Base-by-base conservation (phyloP, 1,284 basidiomycete species). In the Ceratobasidium sp. region DNA sequence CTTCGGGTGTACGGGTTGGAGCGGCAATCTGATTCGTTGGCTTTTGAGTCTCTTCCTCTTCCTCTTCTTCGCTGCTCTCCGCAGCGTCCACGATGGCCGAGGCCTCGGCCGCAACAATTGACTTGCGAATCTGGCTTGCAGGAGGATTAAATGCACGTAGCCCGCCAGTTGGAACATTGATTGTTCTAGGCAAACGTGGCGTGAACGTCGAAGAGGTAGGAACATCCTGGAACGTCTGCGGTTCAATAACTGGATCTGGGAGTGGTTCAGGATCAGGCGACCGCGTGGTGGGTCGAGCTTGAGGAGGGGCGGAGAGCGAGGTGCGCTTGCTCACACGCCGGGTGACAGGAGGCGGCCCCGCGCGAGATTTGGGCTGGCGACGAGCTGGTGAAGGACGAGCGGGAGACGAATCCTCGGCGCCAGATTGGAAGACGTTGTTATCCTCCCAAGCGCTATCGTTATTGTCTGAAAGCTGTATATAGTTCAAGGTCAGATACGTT, bases 161-260 rank as follows among this genome's bases (percentile, higher is more conserved):
- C 8, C 67, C 67, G 11, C 67, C 67, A 59, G 56, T 30, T 30
- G 67, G 67, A 11, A 60, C 36, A 28, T 56, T 49, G 6, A 72
- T 54, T 42, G 49, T 59, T 9, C 53, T 48, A 40, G 72, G 61
- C 40, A 75, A 54, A 8, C 63, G 59, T 6, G 74, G 74, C 28
- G 66, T 59, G 53, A 75, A 75, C 5, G 69, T 59, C 6, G 61
- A 30, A 36, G 74, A 67, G n/a, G 62, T 60, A 36, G 74, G 74
- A 6, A 72, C 71, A 25, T 66, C 42, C 16, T 62, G 67, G 48
- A 72, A 63, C 16, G 70, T 36, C 25, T 90, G 85, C 0, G 91
- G 90, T 46, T 66, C 62, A 28, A 66, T 51, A 6, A 53, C 28
- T 14, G 56, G 54, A 8, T 59, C 56, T 33, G 54, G 42, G 42